Conservation (phyloP, 1,284 basidiomycete species). For the Flammula alnicola region DNA sequence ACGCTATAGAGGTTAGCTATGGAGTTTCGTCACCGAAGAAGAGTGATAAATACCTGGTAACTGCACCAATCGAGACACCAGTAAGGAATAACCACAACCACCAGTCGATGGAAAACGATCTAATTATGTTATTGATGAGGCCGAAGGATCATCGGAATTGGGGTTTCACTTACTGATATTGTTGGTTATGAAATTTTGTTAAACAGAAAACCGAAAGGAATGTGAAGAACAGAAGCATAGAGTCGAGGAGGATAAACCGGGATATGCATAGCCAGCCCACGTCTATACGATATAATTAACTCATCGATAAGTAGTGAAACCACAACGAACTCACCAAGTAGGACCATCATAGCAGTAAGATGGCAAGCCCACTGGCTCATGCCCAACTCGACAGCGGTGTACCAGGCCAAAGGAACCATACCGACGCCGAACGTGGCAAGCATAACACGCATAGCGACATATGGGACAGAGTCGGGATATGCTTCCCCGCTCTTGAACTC, state of each 20-base stretch:
- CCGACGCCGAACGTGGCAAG: constrained; percentile 93
- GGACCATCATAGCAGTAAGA: constrained; percentile 92
- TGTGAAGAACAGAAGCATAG: constrained; percentile 98
- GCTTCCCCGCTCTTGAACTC: constrained; percentile 93
- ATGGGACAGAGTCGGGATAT: constrained; percentile 89
- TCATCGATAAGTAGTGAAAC: background rate
- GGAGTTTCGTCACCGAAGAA: constrained; percentile 1
- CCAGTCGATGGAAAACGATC: constrained; percentile 94
- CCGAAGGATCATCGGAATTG: constrained; percentile 1
- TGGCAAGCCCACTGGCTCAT: constrained; percentile 92
- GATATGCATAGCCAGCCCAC: constrained; percentile 97
- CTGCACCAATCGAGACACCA: constrained; percentile 92
- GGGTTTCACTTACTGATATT: constrained; percentile 72
- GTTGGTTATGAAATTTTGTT: constrained; percentile 96
- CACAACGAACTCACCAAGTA: constrained; percentile 68
- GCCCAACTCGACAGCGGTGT: constrained; percentile 93
- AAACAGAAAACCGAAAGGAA: constrained; percentile 96
- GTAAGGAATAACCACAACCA: constrained; percentile 95
- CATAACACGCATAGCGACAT: constrained; percentile 94
- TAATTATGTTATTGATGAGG: constrained; percentile 33
- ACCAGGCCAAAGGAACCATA: constrained; percentile 97
- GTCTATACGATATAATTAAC: constrained; percentile 54
- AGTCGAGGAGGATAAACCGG: constrained; percentile 96
- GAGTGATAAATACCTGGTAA: constrained; percentile 69
- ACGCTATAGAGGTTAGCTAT: constrained; percentile 56